Evolutionary conservation across 176 grass and related monocot genomes (phyloP), one percentile per base, ranked within the genome.

Genomic region (Ananas comosus): DNA sequence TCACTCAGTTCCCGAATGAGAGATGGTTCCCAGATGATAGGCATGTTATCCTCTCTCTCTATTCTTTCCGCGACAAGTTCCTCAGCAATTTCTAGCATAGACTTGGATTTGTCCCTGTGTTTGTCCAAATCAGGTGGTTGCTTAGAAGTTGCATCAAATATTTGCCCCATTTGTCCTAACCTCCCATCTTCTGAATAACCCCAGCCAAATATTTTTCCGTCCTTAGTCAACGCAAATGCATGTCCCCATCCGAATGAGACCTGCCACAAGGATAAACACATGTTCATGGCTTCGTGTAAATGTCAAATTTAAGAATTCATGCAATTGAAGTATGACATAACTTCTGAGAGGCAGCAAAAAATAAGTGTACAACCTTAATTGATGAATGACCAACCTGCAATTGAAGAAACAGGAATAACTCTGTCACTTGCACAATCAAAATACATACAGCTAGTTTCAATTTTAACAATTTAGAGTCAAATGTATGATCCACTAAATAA

Each of bases 231-330:
- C 64, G 86, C 93, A 73, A 92, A 79, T 69, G 88, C 81, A 81
- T 92, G 89, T 5, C 93, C 93, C 93, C 88, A 92, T 74, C 89
- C 89, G 83, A 92, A 90, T 68, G 79, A 92, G 69, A 92, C 93
- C 89, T 96, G 72, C 11, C 22, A 59, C 57, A 11, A 28, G 21
- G 16, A 61, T 22, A 61, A 61, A 18, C 7, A 6, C 33, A 42
- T 42, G 33, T 42, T 42, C 33, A 42, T 42, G 5, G 33, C 33
- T 42, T 42, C 33, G 7, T 42, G 5, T 42, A 42, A 42, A 42
- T 42, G 33, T 42, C 33, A 42, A 42, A 42, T 42, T 42, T 42
- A 42, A 42, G 4, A 42, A 42, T 42, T 7, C 33, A 42, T 42
- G 33, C 33, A 7, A 42, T 42, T 42, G 4, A 42, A 8, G 33